A percentile compares a stretch with the other conserved stretches of the same genome.
Evolutionary conservation across 768 basidiomycete genomes (phyloP).

Genomic region (Postia placenta): DNA sequence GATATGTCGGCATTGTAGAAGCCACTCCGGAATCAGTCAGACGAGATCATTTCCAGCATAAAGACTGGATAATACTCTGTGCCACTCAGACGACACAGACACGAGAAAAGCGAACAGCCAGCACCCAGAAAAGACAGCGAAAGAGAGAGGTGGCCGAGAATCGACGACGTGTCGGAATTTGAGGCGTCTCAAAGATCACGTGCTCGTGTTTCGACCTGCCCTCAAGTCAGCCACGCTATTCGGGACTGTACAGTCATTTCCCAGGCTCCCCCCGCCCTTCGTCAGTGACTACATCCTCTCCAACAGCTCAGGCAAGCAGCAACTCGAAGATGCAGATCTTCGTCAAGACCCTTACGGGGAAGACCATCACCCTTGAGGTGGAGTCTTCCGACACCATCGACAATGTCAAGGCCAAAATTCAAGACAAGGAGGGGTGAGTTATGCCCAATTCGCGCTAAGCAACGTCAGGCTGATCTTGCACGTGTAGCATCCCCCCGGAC

Average conservation of each 20-base stretch:
- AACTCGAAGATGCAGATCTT: slow-evolving; percentile 48
- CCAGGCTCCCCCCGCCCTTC: slow-evolving; percentile 19
- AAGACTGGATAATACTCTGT: too few relatives aligned
- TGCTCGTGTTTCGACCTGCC: too few relatives aligned
- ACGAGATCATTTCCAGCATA: too few relatives aligned
- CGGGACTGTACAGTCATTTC: slow-evolving; percentile 25
- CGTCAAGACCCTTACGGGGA: slow-evolving; percentile 88
- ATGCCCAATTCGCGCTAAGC: neutral
- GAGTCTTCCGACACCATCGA: slow-evolving; percentile 96
- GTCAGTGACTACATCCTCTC: slow-evolving; percentile 16
- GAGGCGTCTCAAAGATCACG: too few relatives aligned
- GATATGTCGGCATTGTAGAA: too few relatives aligned
- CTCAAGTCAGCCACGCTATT: slow-evolving; percentile 22
- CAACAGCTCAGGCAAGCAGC: slow-evolving; percentile 12
- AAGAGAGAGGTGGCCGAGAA: too few relatives aligned
- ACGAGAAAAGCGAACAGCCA: too few relatives aligned
- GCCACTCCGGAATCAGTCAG: too few relatives aligned
- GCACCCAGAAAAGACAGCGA: too few relatives aligned
- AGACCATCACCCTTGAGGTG: slow-evolving; percentile 99
- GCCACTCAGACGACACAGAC: too few relatives aligned
- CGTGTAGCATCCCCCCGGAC: slow-evolving; percentile 81
- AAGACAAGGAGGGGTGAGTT: slow-evolving; percentile 71
- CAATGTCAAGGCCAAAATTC: slow-evolving; percentile 84
- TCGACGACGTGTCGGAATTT: too few relatives aligned
- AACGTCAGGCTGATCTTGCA: neutral